Conservation (phyloP, 306 rosid genomes). For the Crataegus laevigata region DNA sequence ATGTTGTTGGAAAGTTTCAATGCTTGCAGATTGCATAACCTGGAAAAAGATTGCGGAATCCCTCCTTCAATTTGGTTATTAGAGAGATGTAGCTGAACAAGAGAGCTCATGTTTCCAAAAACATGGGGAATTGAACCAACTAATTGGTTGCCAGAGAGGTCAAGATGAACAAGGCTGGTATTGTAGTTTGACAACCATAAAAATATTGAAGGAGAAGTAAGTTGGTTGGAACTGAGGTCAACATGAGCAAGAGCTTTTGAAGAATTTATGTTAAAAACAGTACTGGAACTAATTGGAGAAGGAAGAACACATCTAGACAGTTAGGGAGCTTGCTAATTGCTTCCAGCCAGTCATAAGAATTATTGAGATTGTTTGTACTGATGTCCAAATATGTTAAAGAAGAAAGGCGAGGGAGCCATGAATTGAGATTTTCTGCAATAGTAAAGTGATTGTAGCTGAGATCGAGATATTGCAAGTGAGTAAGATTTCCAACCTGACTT, state of each 20-base stretch:
- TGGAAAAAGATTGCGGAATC: neutral
- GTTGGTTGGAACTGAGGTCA: neutral
- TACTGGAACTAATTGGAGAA: no score
- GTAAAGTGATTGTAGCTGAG: no score
- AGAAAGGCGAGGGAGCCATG: no score
- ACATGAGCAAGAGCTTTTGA: neutral
- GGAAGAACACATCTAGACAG: no score
- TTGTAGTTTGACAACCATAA: neutral
- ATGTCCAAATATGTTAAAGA: no score
- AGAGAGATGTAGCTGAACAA: neutral
- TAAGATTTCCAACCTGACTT: neutral
- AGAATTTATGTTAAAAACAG: no score
- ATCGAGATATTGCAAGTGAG: neutral
- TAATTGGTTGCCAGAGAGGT: fast-evolving
- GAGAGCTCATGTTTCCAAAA: no score
- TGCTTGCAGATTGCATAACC: neutral
- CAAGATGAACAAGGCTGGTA: neutral
- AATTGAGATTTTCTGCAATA: no score
- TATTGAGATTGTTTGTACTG: fast-evolving
- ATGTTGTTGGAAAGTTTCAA: neutral
- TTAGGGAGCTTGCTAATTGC: no score
- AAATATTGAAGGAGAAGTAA: neutral
- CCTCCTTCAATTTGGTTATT: neutral
- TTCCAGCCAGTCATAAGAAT: no score
- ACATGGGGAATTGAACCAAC: no score